Evolutionary conservation across 306 rosid species (phyloP), one percentile per base, ranked within the genome.

Genomic region (Carpinus viminea): DNA sequence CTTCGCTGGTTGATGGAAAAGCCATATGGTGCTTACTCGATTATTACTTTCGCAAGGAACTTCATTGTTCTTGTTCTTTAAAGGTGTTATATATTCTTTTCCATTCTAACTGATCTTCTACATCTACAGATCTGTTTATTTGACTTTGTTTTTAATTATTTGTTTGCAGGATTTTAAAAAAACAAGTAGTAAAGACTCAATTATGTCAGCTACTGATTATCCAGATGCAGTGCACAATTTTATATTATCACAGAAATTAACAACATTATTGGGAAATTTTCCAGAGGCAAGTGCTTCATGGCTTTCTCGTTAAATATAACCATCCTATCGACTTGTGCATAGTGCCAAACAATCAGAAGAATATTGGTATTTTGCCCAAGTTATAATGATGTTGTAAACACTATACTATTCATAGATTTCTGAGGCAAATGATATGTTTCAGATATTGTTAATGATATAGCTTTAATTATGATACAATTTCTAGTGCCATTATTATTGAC

Each of bases 11-110:
- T 45, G 97, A 92, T 85, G 98, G 98, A 87, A 94, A 92, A 88
- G 97, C 96, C 48, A 86, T 94, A 80, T 94, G 98, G 97, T 94
- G 98, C 89, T 76, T 94, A 79, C 98, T 94, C 72, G 97, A 94
- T 78, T 87, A 91, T 78, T 91, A 92, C 86, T 92, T 92, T 79
- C 92, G 89, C 73, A 91, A 87, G 84, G 95, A 94, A 84, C 89
- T 94, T 82, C 82, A 76, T 72, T 85, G 86, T 84, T 77, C 94
- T 48, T 80, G 87, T 77, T 88, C 91, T 48, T 59, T 81, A 55
- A 89, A 91, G 97, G 98, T 94, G 74, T 80, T 86, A 12, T 80
- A 68, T 17, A 60, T 75, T 36, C 71, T 38, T 45, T 55, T 72
- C 47, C n/a, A 12, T 78, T 52, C 53, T 79, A 78, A 51, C 34